These are phyloP conservation scores for Panaeolus papilionaceus DNA, from an alignment of 768 basidiomycete genomes.

Conservation along the genomic window DNA sequence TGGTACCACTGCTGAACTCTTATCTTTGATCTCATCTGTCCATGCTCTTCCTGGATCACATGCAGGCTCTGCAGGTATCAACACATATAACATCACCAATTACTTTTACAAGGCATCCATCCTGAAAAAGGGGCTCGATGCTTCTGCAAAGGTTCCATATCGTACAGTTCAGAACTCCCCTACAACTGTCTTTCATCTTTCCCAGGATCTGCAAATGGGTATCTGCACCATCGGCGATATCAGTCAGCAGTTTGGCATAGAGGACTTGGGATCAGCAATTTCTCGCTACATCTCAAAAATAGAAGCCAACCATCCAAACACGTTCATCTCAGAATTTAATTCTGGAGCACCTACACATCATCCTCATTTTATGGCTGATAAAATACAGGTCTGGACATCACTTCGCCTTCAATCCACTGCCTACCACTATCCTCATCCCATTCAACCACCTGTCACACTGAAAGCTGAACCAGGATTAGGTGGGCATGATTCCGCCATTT, in stretches of 20 bases:
- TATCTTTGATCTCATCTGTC: not conserved
- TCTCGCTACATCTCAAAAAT: too few relatives aligned
- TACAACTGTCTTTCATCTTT: constrained; percentile 32
- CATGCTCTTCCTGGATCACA: not conserved
- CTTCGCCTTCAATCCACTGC: constrained; percentile 30
- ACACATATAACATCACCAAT: too few relatives aligned
- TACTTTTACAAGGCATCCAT: too few relatives aligned
- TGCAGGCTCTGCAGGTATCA: not conserved
- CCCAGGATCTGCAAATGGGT: constrained; percentile 27
- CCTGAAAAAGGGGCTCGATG: too few relatives aligned
- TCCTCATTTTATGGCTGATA: not conserved
- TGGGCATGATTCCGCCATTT: constrained; percentile 14
- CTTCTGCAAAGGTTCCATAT: constrained; percentile 15
- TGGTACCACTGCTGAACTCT: not conserved
- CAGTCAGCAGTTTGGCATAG: too few relatives aligned
- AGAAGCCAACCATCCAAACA: too few relatives aligned
- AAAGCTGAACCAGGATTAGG: constrained; percentile 25
- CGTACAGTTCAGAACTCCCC: constrained; percentile 17
- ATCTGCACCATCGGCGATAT: too few relatives aligned
- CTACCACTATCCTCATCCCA: constrained; percentile 27
- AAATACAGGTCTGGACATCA: constrained; percentile 33
- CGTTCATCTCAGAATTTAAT: constrained; percentile 16
- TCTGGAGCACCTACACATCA: not conserved
- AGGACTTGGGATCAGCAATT: too few relatives aligned
- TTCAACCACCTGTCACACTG: constrained; percentile 28